Percentiles rank a stretch among this genome's conserved stretches.
Conservation (phyloP, 768 basidiomycete genomes). For the Boletus sensibilis region DNA sequence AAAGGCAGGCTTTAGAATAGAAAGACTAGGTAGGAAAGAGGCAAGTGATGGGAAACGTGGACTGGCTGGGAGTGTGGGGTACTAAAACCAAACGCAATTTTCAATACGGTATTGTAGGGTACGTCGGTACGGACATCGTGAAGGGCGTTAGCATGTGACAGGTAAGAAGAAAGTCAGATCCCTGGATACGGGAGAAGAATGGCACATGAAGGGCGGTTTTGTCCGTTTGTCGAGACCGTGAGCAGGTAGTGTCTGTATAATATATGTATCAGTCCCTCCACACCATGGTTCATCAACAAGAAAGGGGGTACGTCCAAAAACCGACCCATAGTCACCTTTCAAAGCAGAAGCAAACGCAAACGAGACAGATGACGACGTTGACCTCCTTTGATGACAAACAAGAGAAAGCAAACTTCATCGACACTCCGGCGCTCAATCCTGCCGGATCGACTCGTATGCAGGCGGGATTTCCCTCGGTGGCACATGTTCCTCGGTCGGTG, state of each 20-base stretch:
- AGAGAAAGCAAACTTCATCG: neutral
- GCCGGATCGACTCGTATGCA: constrained; percentile 29
- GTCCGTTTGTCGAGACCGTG: neutral
- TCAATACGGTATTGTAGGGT: constrained; percentile 6
- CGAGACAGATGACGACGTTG: neutral
- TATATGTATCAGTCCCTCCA: neutral
- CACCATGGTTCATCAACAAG: neutral
- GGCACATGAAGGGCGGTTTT: neutral
- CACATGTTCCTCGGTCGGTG: constrained; percentile 16
- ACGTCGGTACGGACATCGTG: neutral
- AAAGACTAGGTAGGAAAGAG: neutral
- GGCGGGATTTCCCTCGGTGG: constrained; percentile 30
- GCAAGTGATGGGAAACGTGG: neutral
- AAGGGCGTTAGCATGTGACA: constrained; percentile 7
- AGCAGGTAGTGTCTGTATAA: neutral
- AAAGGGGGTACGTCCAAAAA: neutral
- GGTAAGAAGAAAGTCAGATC: neutral
- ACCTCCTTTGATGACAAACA: neutral
- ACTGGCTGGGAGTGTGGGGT: neutral
- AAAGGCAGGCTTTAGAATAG: neutral
- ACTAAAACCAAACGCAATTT: constrained; percentile 4
- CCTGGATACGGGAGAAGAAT: neutral
- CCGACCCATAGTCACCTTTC: neutral
- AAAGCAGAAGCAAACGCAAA: neutral
- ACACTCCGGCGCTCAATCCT: constrained; percentile 8